Evolutionary conservation across 306 rosid species (phyloP).

Genomic region (Lathyrus aphaca): DNA sequence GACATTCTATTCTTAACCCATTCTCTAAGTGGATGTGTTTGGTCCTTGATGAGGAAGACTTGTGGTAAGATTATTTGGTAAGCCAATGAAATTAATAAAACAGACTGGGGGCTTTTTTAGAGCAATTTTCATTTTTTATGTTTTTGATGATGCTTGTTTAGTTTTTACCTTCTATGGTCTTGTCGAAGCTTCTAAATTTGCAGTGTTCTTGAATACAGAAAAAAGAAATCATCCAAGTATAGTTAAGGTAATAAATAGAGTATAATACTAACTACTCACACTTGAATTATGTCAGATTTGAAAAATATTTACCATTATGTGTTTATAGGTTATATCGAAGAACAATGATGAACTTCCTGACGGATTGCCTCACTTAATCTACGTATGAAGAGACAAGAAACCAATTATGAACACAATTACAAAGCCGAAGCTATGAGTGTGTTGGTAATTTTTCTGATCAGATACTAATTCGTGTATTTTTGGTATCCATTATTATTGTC

Average conservation of each 20-base stretch:
- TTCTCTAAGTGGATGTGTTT: not conserved
- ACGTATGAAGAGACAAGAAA: constrained; percentile 66
- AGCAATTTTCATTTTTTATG: constrained; percentile 16
- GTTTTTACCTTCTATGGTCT: too few species aligned
- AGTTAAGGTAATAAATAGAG: constrained; percentile 47
- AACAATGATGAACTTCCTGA: constrained; percentile 43
- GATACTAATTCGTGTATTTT: not conserved
- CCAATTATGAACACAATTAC: constrained; percentile 53
- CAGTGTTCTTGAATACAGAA: constrained; percentile 49
- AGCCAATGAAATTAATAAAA: constrained; percentile 1
- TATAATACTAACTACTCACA: not conserved
- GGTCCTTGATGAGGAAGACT: constrained; percentile 12
- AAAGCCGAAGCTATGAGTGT: constrained; percentile 84
- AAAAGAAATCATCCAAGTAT: constrained; percentile 51
- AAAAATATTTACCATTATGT: not conserved
- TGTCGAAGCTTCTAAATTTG: constrained; percentile 64
- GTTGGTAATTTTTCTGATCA: constrained; percentile 43
- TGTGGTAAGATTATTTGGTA: constrained; percentile 25
- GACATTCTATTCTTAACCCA: accelerated
- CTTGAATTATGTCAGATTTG: too few species aligned
- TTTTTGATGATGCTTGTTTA: too few species aligned
- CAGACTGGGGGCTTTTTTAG: constrained; percentile 1
- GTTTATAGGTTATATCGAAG: constrained; percentile 58
- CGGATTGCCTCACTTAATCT: constrained; percentile 61
- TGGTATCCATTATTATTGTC: not conserved